Evolutionary conservation across 2,329 filamentous ascomycete species (phyloP).

Genomic region (Penicillium palitans): DNA sequence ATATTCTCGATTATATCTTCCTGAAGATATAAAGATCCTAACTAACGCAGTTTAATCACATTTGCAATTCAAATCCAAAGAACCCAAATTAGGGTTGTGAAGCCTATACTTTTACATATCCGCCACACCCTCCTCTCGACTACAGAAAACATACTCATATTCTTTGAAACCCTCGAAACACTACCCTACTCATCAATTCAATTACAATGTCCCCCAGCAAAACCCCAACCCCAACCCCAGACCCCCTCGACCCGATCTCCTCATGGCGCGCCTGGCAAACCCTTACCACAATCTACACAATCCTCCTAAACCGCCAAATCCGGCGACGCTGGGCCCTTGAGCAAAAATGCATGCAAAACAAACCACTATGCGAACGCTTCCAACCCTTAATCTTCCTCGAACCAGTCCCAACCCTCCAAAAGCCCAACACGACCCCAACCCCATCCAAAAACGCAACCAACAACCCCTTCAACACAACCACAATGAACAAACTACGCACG

Average conservation of each 20-base stretch:
- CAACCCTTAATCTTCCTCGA: conserved; percentile 23
- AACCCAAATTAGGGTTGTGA: not conserved
- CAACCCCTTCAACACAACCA: conserved; percentile 4
- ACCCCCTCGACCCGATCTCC: conserved; percentile 16
- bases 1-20: not conserved
- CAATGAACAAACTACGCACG: conserved; percentile 3
- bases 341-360: conserved; percentile 19
- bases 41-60: no score
- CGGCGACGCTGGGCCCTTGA: conserved; percentile 24
- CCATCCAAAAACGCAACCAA: not conserved
- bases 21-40: no score
- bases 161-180: not conserved
- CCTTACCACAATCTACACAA: conserved; percentile 20
- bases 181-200: no score
- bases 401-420: conserved; percentile 15
- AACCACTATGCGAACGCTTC: conserved; percentile 15
- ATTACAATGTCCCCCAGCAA: not conserved
- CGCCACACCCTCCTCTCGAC: not conserved
- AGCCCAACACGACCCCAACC: conserved; percentile 1
- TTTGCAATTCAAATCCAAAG: not conserved
- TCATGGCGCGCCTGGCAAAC: conserved; percentile 25
- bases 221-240: not conserved
- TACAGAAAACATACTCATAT: not conserved
- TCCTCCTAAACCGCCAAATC: conserved; percentile 24
- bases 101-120: not conserved